These are phyloP conservation scores for Lasiosphaeriaceae sp. DNA, from an alignment of 495 filamentous ascomycete genomes.

Conservation along the genomic window DNA sequence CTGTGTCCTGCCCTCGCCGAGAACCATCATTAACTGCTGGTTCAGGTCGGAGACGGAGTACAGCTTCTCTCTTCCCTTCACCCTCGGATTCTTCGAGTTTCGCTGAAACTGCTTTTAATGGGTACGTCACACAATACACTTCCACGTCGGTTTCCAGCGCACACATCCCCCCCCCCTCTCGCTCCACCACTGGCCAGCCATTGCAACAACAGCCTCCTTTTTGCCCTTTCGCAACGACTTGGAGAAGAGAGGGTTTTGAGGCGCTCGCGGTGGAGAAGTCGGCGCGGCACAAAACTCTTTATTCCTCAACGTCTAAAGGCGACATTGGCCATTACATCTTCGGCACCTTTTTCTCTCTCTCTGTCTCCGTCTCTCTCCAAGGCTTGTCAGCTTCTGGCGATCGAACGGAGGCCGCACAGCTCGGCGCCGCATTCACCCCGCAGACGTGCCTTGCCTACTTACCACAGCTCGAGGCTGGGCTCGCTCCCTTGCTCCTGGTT, in stretches of 20 bases:
- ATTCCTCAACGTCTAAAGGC: too few relatives aligned
- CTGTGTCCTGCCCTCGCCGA: constrained; percentile 1
- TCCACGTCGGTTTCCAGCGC: too few relatives aligned
- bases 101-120: constrained; percentile 19
- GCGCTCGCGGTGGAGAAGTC: too few relatives aligned
- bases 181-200: neutral
- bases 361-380: neutral
- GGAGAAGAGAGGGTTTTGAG: too few relatives aligned
- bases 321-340: neutral
- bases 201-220: too few relatives aligned
- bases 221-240: too few relatives aligned
- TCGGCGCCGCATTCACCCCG: constrained; percentile 1
- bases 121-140: constrained; percentile 10
- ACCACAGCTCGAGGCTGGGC: neutral
- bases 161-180: too few relatives aligned
- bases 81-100: constrained; percentile 18
- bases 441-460: constrained; percentile 1
- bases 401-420: constrained; percentile 1
- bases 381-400: neutral
- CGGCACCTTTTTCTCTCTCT: neutral
- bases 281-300: too few relatives aligned
- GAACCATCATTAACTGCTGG: constrained; percentile 20
- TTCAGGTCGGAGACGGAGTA: constrained; percentile 15
- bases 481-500: neutral
- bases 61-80: constrained; percentile 4